Evolutionary conservation across 805 yeast species (phyloP).

Genomic region (Pichia thaimueangensis): DNA sequence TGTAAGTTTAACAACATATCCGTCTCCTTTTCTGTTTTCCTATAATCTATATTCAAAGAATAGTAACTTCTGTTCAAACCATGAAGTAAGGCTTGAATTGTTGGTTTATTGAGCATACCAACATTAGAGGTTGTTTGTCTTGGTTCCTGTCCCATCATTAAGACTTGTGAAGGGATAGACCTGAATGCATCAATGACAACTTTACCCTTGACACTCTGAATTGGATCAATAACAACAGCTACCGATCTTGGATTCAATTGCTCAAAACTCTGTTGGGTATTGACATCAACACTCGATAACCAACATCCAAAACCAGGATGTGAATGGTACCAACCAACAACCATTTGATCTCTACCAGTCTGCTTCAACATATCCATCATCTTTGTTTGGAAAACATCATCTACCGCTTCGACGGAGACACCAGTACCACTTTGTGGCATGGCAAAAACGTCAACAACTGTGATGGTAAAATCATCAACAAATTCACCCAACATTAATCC

Average conservation of each 20-base stretch:
- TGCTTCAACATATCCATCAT: constrained; percentile 99
- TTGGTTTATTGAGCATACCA: constrained; percentile 92
- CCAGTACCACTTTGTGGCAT: constrained; percentile 99
- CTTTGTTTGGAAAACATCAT: constrained; percentile 95
- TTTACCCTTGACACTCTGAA: constrained; percentile 97
- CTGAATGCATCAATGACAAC: constrained; percentile 98
- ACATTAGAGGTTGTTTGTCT: constrained; percentile 95
- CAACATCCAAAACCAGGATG: constrained; percentile 99
- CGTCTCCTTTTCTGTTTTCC: constrained; percentile 86
- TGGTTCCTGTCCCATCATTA: constrained; percentile 97
- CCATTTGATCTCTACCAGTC: constrained; percentile 99
- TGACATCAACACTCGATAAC: constrained; percentile 95
- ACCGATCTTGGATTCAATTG: constrained; percentile 93
- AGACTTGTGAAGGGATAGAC: constrained; percentile 76
- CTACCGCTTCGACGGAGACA: constrained; percentile 98
- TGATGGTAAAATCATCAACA: constrained; percentile 94
- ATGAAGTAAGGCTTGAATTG: constrained; percentile 93
- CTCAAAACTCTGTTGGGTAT: constrained; percentile 96
- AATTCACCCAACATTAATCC: constrained; percentile 98
- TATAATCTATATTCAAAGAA: constrained; percentile 90
- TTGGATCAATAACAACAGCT: constrained; percentile 97
- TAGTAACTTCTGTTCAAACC: constrained; percentile 96
- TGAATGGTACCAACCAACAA: constrained; percentile 99
- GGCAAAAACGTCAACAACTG: constrained; percentile 96
- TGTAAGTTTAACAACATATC: constrained; percentile 91